Base-by-base conservation (phyloP, 768 basidiomycete species). In the Mrakia blollopis region DNA sequence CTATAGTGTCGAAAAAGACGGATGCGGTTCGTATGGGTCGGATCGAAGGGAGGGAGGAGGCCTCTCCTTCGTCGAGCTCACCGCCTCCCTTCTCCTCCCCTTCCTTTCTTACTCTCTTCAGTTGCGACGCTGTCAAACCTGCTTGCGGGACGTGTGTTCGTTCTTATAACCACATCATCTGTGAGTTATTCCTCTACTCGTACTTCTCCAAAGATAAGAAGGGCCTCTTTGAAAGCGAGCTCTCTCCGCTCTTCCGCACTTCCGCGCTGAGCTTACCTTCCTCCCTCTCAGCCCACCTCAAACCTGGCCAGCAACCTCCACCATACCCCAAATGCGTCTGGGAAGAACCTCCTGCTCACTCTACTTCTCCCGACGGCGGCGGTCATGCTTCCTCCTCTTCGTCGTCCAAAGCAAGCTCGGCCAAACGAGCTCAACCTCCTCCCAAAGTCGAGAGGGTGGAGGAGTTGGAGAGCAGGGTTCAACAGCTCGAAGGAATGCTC, bases 71-170 rank as follows among this genome's bases (percentile, higher is more conserved):
- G 57, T n/a, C 32, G 23, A 25, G 9, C 57, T 57, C 57, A n/a
- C 57, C 16, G 16, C n/a, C n/a, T n/a, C n/a, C 57, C 13, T 57
- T n/a, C 57, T 57, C 25, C 57, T 7, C 10, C 25, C 60, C n/a
- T 21, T 62, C 61, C 72, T 18, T 41, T 44, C 37, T 9, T 35
- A 5, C 62, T 57, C 25, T 54, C 52, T 57, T 11, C 47, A 74
- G 73, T 50, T 74, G 73, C 44, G 73, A 74, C 73, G 73, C 73
- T 39, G 6, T 1, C 1, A 41, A 30, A 18, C 73, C 73, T 2
- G 35, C 41, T 41, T 74, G 73, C 41, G 39, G 44, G 0, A 74
- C 73, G 2, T 74, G 73, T 54, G 61, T 57, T 0, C 41, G 73
- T 14, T 74, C 73, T 4, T 32, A 74, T 44, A 74, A 74, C n/a